Conservation (phyloP, 495 filamentous ascomycete species). For the Amniculicola lignicola region DNA sequence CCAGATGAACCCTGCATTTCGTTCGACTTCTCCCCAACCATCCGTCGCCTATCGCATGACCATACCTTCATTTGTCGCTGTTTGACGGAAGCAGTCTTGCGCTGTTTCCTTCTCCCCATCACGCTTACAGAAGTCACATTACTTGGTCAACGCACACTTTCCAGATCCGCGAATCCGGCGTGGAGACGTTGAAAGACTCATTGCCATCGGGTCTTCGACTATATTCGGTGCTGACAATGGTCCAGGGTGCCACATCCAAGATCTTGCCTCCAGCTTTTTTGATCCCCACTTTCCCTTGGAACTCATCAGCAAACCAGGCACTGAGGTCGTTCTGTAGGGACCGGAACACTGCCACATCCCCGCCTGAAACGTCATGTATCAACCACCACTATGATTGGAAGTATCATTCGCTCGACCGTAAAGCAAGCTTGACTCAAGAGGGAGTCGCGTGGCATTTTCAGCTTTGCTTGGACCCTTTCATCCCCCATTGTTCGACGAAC, state of each 20-base stretch:
- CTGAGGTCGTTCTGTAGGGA: not conserved
- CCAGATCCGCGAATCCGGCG: too few relatives aligned
- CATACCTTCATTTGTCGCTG: not conserved
- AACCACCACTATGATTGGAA: not conserved
- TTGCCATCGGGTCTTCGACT: not conserved
- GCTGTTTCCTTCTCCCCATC: not conserved
- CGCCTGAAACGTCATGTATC: not conserved
- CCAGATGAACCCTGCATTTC: not conserved
- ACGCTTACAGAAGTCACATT: too few relatives aligned
- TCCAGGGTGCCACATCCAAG: not conserved
- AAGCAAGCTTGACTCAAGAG: not conserved
- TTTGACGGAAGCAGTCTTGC: not conserved
- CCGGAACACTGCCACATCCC: not conserved
- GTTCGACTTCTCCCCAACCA: not conserved
- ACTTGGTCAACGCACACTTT: too few relatives aligned
- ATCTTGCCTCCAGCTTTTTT: not conserved
- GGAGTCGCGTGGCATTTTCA: not conserved
- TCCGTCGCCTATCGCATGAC: not conserved
- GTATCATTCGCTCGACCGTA: not conserved
- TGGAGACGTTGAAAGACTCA: too few relatives aligned
- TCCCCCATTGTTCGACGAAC: not conserved
- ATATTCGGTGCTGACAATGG: not conserved
- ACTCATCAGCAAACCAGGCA: conserved; percentile 16
- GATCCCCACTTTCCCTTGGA: not conserved
- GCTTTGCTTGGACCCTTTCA: not conserved